Conservation (phyloP, 2,329 filamentous ascomycete genomes). For the Hypocrella siamensis region DNA sequence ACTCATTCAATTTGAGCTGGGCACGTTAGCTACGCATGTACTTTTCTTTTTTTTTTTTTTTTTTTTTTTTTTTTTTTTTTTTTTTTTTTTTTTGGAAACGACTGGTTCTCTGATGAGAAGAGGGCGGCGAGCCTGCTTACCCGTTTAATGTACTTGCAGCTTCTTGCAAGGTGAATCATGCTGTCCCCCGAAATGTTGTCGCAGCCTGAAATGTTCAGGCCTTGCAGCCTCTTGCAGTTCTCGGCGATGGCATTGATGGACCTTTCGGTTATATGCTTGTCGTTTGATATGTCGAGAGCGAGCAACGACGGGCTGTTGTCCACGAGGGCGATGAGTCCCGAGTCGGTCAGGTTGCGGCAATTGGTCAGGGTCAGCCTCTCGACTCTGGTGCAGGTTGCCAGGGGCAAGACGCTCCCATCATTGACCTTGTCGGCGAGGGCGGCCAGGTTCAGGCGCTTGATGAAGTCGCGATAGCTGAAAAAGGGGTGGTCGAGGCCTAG, state of each 20-base stretch:
- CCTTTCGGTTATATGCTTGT: constrained; percentile 69
- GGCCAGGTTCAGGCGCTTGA: constrained; percentile 84
- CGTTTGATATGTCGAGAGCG: constrained; percentile 76
- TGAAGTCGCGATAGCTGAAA: constrained; percentile 79
- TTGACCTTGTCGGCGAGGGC: constrained; percentile 59
- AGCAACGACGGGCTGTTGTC: constrained; percentile 66
- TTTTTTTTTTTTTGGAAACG: no score
- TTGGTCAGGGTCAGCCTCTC: constrained; percentile 88
- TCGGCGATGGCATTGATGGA: constrained; percentile 65
- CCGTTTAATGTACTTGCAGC: constrained; percentile 73
- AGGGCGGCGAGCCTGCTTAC: constrained; percentile 32
- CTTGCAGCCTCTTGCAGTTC: constrained; percentile 74
- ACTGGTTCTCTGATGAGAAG: no score
- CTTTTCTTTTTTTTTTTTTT: no score
- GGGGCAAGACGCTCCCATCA: constrained; percentile 74
- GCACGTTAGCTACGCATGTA: no score
- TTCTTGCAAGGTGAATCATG: constrained; percentile 63
- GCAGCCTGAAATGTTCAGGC: constrained; percentile 83
- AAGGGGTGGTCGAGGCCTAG: constrained; percentile 58
- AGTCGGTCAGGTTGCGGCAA: constrained; percentile 72
- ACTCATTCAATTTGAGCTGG: constrained; percentile 91
- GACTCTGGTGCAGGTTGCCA: constrained; percentile 74
- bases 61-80: background rate
- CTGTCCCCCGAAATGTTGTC: constrained; percentile 74
- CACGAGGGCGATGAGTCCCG: constrained; percentile 65